Evolutionary conservation across 2,329 filamentous ascomycete species (phyloP).

Genomic region (Mollisia scopiformis): DNA sequence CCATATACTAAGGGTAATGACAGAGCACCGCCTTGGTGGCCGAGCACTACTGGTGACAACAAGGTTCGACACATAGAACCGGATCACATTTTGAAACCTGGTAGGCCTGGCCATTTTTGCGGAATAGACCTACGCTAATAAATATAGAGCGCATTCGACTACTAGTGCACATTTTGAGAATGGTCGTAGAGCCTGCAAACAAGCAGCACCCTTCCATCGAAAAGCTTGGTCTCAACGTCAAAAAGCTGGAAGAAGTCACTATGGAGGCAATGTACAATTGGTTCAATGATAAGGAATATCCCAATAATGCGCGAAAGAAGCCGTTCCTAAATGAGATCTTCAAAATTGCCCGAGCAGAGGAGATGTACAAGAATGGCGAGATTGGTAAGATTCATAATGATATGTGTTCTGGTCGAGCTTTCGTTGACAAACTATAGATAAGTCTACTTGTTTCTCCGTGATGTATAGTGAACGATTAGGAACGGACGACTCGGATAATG

Average conservation of each 20-base stretch:
- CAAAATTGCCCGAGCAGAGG: slow-evolving; percentile 59
- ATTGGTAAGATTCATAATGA: slow-evolving; percentile 55
- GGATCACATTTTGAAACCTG: slow-evolving; percentile 70
- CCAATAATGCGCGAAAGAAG: slow-evolving; percentile 57
- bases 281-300: slow-evolving; percentile 58
- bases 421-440: slow-evolving; percentile 22
- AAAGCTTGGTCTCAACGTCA: slow-evolving; percentile 50
- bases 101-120: slow-evolving; percentile 44
- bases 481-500: slow-evolving; percentile 25
- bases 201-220: slow-evolving; percentile 48
- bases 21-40: slow-evolving; percentile 70
- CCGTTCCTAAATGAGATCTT: slow-evolving; percentile 63
- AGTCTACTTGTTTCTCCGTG: slow-evolving; percentile 20
- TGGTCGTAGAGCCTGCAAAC: slow-evolving; percentile 47
- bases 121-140: not conserved
- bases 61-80: slow-evolving; percentile 72
- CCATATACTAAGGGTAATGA: slow-evolving; percentile 70
- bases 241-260: slow-evolving; percentile 60
- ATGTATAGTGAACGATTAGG: slow-evolving; percentile 26
- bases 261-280: slow-evolving; percentile 60
- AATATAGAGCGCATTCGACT: slow-evolving; percentile 59
- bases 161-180: slow-evolving; percentile 60
- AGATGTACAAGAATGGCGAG: slow-evolving; percentile 57
- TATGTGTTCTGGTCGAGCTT: no score
- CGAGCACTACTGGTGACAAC: slow-evolving; percentile 54